A percentile compares a stretch with the other conserved stretches of the same genome.
Evolutionary conservation across 805 yeast species (phyloP).

Genomic region (Lipomyces orientalis): DNA sequence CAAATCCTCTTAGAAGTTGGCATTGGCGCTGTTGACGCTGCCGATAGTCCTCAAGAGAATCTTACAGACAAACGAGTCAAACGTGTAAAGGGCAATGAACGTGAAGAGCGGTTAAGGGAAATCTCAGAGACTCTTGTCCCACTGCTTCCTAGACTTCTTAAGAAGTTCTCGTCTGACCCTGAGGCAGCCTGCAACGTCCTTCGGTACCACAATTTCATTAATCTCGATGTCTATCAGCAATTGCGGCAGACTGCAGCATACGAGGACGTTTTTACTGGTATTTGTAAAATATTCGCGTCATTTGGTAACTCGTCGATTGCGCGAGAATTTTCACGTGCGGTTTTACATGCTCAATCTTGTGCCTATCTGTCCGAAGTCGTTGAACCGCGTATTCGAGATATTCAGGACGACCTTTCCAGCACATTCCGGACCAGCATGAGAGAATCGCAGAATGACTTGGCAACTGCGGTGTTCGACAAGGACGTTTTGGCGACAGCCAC

Average conservation of each 20-base stretch:
- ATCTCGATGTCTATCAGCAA: slow-evolving; percentile 33
- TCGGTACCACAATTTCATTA: slow-evolving; percentile 37
- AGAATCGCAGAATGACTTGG: slow-evolving; percentile 5
- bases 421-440: slow-evolving; percentile 3
- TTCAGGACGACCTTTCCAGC: slow-evolving; percentile 22
- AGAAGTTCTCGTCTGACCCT: slow-evolving; percentile 39
- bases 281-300: slow-evolving; percentile 16
- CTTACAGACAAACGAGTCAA: slow-evolving; percentile 8
- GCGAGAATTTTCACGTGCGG: slow-evolving; percentile 22
- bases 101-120: slow-evolving; percentile 9
- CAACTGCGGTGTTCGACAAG: slow-evolving; percentile 13
- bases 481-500: neutral
- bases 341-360: slow-evolving; percentile 23
- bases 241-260: slow-evolving; percentile 37
- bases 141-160: slow-evolving; percentile 38
- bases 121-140: slow-evolving; percentile 32
- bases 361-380: slow-evolving; percentile 24
- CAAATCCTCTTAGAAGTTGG: slow-evolving; percentile 25
- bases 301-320: slow-evolving; percentile 16
- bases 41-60: neutral
- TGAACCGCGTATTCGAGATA: slow-evolving; percentile 19
- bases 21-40: slow-evolving; percentile 28
- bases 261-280: slow-evolving; percentile 40
- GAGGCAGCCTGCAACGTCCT: slow-evolving; percentile 37
- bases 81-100: slow-evolving; percentile 8